These are phyloP conservation scores for Leccinum variabile DNA, from an alignment of 1,284 basidiomycete genomes.

Conservation along the genomic window DNA sequence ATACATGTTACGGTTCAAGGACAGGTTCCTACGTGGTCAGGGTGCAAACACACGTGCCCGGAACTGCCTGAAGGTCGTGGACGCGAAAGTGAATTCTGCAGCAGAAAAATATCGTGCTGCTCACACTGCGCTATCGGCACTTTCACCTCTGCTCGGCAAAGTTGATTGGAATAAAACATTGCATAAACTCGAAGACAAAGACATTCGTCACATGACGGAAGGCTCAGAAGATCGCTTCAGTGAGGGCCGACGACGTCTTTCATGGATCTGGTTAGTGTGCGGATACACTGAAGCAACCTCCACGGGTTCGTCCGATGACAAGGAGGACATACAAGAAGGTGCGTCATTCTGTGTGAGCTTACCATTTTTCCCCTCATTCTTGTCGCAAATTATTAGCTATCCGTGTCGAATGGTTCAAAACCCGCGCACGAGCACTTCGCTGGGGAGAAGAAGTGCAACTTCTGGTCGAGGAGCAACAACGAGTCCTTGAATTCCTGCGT, in stretches of 20 bases:
- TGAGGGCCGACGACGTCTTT: not conserved
- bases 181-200: not conserved
- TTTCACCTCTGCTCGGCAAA: not conserved
- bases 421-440: not conserved
- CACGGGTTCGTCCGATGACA: not conserved
- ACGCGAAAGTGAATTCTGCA: not conserved
- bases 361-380: not conserved
- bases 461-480: not conserved
- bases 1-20: slow-evolving; percentile 4
- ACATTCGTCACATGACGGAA: not conserved
- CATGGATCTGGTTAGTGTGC: not conserved
- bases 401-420: not conserved
- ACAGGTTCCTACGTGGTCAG: not conserved
- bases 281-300: not conserved
- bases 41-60: not conserved
- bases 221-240: not conserved
- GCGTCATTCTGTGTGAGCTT: not conserved
- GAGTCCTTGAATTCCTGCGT: not conserved
- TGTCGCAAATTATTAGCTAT: not conserved
- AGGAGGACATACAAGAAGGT: not conserved
- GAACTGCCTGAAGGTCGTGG: not conserved
- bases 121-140: not conserved
- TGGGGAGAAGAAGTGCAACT: not conserved
- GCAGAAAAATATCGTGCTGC: not conserved
- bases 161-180: not conserved